Evolutionary conservation across 2,329 filamentous ascomycete species (phyloP).

Genomic region (Septoria linicola): DNA sequence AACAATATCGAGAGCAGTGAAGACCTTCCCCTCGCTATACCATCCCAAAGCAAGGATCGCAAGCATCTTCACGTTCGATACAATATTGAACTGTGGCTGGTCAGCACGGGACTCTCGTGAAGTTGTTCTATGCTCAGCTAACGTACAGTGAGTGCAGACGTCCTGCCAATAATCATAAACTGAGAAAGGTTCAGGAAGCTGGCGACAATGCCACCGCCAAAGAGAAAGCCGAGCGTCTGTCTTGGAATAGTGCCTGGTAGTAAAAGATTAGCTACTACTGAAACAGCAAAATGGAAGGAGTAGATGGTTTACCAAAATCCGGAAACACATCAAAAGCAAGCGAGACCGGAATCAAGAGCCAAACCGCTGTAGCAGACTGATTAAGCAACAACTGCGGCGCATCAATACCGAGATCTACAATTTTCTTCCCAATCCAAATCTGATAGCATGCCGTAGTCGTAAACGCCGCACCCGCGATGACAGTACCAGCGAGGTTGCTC

Average conservation of each 20-base stretch:
- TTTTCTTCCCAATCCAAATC: constrained; percentile 19
- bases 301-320: constrained; percentile 8
- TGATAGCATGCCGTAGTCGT: constrained; percentile 18
- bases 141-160: constrained; percentile 15
- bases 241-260: constrained; percentile 8
- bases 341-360: constrained; percentile 5
- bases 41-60: constrained; percentile 9
- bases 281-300: too few relatives aligned
- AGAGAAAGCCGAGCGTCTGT: constrained; percentile 2
- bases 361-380: constrained; percentile 6
- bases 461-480: constrained; percentile 12
- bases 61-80: constrained; percentile 16
- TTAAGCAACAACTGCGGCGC: constrained; percentile 15
- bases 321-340: constrained; percentile 9
- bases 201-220: constrained; percentile 9
- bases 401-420: constrained; percentile 13
- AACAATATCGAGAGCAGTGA: constrained; percentile 7
- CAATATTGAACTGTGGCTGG: constrained; percentile 12
- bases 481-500: constrained; percentile 4
- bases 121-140: background rate
- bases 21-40: constrained; percentile 14
- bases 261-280: too few relatives aligned
- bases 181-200: constrained; percentile 16
- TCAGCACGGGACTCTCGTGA: background rate
- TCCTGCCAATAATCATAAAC: constrained; percentile 17